Evolutionary conservation across 768 basidiomycete species (phyloP).

Genomic region (Tulasnella sp.): DNA sequence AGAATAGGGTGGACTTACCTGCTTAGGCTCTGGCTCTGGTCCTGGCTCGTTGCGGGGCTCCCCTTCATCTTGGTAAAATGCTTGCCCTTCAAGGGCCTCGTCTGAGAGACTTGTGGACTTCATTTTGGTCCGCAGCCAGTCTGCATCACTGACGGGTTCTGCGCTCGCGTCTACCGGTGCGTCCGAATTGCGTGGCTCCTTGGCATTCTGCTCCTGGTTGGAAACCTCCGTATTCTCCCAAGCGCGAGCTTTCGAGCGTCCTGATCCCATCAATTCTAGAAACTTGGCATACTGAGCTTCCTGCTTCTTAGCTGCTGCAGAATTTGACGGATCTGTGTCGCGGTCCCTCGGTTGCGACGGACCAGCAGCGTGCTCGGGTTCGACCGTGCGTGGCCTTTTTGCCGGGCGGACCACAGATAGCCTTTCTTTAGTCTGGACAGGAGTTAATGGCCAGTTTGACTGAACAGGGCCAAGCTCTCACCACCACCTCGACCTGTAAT

Average conservation of each 20-base stretch:
- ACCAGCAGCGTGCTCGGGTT: constrained; percentile 1
- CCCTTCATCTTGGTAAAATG: constrained; percentile 12
- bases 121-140: constrained; percentile 64
- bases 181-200: not conserved
- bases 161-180: not conserved
- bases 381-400: constrained; percentile 44
- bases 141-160: constrained; percentile 44
- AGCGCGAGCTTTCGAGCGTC: constrained; percentile 38
- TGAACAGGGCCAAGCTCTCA: constrained; percentile 43
- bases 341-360: not conserved
- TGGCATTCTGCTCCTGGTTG: constrained; percentile 19
- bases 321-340: not conserved
- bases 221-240: constrained; percentile 45
- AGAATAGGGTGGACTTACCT: not conserved
- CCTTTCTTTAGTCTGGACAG: not conserved
- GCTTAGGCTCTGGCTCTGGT: not conserved
- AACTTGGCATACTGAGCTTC: constrained; percentile 28
- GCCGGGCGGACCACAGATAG: not conserved
- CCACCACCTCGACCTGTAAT: constrained; percentile 58
- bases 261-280: not conserved
- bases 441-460: not conserved
- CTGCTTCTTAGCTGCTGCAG: constrained; percentile 23
- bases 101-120: constrained; percentile 43
- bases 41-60: constrained; percentile 21
- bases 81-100: constrained; percentile 32